Evolutionary conservation across 2,329 filamentous ascomycete genomes (phyloP).

Genomic region (Penicillium polonicum): DNA sequence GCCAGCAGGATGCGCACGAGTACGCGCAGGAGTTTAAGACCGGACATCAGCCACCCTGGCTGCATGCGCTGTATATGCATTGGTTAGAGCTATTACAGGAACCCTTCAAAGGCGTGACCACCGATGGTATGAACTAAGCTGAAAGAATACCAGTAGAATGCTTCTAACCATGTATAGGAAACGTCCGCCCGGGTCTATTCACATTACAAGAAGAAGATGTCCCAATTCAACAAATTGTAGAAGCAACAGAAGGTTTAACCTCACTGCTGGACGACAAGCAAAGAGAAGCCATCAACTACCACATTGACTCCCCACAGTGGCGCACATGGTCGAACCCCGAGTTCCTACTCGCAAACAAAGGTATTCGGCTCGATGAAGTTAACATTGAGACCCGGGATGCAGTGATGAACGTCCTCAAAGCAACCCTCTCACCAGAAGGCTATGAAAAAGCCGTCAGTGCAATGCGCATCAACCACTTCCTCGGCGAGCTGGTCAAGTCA

Average conservation of each 20-base stretch:
- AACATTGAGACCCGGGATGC: constrained; percentile 45
- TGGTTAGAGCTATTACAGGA: constrained; percentile 60
- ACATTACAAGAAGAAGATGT: constrained; percentile 63
- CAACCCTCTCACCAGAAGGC: constrained; percentile 65
- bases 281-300: constrained; percentile 52
- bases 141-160: background rate
- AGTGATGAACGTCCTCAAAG: constrained; percentile 57
- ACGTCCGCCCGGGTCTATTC: constrained; percentile 56
- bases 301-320: constrained; percentile 70
- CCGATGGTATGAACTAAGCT: constrained; percentile 53
- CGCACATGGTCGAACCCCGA: constrained; percentile 72
- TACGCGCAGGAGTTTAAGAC: constrained; percentile 63
- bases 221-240: constrained; percentile 58
- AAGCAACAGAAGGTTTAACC: constrained; percentile 51
- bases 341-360: constrained; percentile 67
- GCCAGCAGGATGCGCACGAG: constrained; percentile 60
- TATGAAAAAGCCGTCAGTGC: constrained; percentile 68
- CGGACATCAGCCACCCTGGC: constrained; percentile 62
- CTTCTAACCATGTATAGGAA: constrained; percentile 40
- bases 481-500: constrained; percentile 65
- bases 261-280: constrained; percentile 51
- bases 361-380: constrained; percentile 67
- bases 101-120: constrained; percentile 70
- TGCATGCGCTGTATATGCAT: constrained; percentile 60
- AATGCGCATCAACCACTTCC: constrained; percentile 73